phyloP scores from a whole-genome alignment of 108 stramenopile genomes.

The Pseudonitzschia multiseries region DNA sequence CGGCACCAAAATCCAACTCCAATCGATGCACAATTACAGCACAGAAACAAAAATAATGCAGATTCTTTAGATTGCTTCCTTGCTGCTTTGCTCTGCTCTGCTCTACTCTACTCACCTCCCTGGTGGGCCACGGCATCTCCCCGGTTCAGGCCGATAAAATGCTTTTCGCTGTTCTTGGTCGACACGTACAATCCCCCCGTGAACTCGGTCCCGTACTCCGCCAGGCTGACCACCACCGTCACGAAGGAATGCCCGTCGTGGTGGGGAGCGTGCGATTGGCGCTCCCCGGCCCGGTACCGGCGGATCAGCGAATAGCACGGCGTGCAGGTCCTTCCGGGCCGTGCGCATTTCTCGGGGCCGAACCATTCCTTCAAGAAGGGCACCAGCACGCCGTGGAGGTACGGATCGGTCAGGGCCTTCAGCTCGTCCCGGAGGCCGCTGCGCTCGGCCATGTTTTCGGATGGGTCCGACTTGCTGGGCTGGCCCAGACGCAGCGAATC shows the following conservation, averaged over 20 bases:
- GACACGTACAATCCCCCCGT: constrained; percentile 17
- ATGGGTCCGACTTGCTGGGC: neutral
- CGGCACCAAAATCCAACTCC: no score
- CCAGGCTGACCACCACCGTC: constrained; percentile 20
- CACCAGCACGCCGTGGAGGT: neutral
- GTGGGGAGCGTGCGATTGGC: constrained; percentile 17
- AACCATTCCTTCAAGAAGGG: constrained; percentile 14
- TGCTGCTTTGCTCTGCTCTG: no score
- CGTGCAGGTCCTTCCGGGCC: neutral
- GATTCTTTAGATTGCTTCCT: no score
- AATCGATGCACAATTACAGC: no score
- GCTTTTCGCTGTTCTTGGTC: constrained; percentile 8
- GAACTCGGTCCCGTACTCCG: constrained; percentile 17
- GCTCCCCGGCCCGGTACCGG: constrained; percentile 17
- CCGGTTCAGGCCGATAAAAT: constrained; percentile 1
- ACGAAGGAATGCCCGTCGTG: constrained; percentile 17
- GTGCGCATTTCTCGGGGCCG: neutral
- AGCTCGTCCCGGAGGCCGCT: constrained; percentile 1
- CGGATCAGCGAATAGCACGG: constrained; percentile 26
- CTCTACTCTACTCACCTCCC: neutral
- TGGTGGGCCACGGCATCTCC: constrained; percentile 26
- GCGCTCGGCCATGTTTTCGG: neutral
- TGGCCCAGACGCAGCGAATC: neutral
- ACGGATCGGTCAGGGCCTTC: constrained; percentile 1
- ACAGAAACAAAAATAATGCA: no score